Conservation (phyloP, 2,329 filamentous ascomycete species). For the Trichoderma endophyticum region DNA sequence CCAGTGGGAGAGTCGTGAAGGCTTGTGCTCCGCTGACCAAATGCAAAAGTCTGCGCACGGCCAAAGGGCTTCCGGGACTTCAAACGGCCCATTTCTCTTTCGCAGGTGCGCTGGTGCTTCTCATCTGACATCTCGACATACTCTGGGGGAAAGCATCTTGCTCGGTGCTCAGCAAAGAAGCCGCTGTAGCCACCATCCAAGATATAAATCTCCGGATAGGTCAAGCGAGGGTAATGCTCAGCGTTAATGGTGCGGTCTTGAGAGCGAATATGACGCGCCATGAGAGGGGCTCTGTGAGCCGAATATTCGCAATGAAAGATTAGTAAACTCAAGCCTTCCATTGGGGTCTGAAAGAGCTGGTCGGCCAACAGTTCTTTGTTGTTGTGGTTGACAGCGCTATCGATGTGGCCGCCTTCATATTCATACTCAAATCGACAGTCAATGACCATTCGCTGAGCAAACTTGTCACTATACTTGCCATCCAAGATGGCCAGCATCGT, state of each 20-base stretch:
- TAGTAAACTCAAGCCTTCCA: constrained; percentile 70
- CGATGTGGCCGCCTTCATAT: constrained; percentile 93
- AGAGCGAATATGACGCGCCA: constrained; percentile 90
- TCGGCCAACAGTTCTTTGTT: constrained; percentile 84
- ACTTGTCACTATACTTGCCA: constrained; percentile 73
- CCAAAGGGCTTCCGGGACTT: constrained; percentile 83
- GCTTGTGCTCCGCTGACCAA: constrained; percentile 67
- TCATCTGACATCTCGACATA: constrained; percentile 96
- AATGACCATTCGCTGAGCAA: constrained; percentile 80
- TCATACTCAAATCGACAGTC: constrained; percentile 99
- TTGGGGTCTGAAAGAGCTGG: constrained; percentile 69
- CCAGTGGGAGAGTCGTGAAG: constrained; percentile 60
- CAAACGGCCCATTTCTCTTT: constrained; percentile 89
- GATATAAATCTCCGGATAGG: constrained; percentile 97
- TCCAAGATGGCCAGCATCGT: constrained; percentile 86
- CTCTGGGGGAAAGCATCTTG: constrained; percentile 86
- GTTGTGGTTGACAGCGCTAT: constrained; percentile 92
- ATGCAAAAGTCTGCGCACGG: constrained; percentile 91
- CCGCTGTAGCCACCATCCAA: constrained; percentile 93
- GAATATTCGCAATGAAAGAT: constrained; percentile 99
- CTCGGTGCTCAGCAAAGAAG: constrained; percentile 77
- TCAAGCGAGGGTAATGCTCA: constrained; percentile 80
- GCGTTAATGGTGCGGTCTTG: constrained; percentile 83
- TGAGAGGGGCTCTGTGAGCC: constrained; percentile 89
- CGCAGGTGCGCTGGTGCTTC: constrained; percentile 87